Evolutionary conservation across 441 rosid species (phyloP).

Genomic region (Erysimum cheiri): DNA sequence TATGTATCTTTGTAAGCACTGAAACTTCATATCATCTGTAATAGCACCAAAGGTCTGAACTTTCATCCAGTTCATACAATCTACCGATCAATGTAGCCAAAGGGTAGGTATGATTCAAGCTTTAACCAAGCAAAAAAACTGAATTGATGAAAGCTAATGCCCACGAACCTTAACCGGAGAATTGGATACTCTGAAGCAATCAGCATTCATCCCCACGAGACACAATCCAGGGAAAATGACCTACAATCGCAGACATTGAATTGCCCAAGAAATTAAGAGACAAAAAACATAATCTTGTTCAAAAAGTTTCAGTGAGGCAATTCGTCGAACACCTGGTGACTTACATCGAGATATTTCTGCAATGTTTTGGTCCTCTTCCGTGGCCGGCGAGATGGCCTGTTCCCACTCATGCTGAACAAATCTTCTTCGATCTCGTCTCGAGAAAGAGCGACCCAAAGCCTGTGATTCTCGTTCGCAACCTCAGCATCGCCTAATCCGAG

Average conservation of each 20-base stretch:
- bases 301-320: conserved; percentile 10
- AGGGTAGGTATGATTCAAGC: conserved; percentile 13
- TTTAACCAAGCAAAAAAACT: background rate
- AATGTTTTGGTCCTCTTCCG: conserved; percentile 68
- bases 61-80: background rate
- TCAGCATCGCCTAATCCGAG: conserved; percentile 49
- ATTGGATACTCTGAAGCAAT: conserved; percentile 62
- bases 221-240: conserved; percentile 75
- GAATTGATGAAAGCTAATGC: background rate
- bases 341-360: conserved; percentile 84
- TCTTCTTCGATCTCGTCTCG: conserved; percentile 94
- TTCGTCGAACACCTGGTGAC: conserved; percentile 43
- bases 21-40: background rate
- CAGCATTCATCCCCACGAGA: conserved; percentile 81
- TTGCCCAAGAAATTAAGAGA: background rate
- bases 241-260: conserved; percentile 44
- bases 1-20: background rate
- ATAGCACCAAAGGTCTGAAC: background rate
- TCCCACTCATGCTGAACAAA: conserved; percentile 77
- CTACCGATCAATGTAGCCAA: conserved; percentile 25
- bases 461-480: conserved; percentile 59
- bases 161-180: conserved; percentile 64
- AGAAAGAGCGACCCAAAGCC: conserved; percentile 76
- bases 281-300: background rate
- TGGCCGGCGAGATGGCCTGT: conserved; percentile 78